These are phyloP conservation scores for Fusarium cicatricum DNA, from an alignment of 2,329 filamentous ascomycete genomes.

Conservation along the genomic window DNA sequence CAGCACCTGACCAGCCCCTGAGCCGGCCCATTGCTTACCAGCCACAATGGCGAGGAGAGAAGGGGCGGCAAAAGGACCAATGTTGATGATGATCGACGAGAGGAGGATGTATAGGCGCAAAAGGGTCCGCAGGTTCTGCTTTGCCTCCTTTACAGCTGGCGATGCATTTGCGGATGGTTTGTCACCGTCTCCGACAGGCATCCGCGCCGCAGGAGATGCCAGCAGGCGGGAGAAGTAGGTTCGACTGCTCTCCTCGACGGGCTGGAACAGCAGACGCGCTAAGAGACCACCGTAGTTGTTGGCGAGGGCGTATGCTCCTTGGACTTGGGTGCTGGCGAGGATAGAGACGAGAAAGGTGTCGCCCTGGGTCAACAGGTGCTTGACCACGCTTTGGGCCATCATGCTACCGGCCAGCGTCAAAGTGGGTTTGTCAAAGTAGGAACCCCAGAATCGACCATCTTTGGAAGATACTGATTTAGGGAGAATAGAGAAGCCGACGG, in stretches of 20 bases:
- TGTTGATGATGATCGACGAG: slow-evolving; percentile 69
- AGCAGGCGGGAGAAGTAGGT: slow-evolving; percentile 88
- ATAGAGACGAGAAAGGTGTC: slow-evolving; percentile 88
- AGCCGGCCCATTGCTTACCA: slow-evolving; percentile 77
- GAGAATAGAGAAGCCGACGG: slow-evolving; percentile 74
- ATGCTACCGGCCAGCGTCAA: slow-evolving; percentile 80
- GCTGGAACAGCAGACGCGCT: slow-evolving; percentile 90
- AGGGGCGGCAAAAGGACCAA: slow-evolving; percentile 81
- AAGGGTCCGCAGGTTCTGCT: slow-evolving; percentile 66
- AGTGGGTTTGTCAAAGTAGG: slow-evolving; percentile 74
- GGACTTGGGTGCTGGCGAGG: slow-evolving; percentile 78
- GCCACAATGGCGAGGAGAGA: slow-evolving; percentile 78
- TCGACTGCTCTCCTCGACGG: slow-evolving; percentile 91
- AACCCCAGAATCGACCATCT: slow-evolving; percentile 56
- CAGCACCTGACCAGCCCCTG: slow-evolving; percentile 77
- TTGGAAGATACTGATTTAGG: slow-evolving; percentile 50
- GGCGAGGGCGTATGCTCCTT: slow-evolving; percentile 91
- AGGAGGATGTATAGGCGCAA: slow-evolving; percentile 79
- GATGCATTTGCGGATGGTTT: slow-evolving; percentile 35
- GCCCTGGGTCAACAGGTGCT: slow-evolving; percentile 93
- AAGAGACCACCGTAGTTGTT: slow-evolving; percentile 93
- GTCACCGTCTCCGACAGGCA: slow-evolving; percentile 18
- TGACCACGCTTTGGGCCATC: slow-evolving; percentile 87
- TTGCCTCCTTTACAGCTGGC: slow-evolving; percentile 51
- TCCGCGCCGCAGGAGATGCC: slow-evolving; percentile 43